phyloP scores from a whole-genome alignment of 306 rosid species.

The Acmispon strigosus region DNA sequence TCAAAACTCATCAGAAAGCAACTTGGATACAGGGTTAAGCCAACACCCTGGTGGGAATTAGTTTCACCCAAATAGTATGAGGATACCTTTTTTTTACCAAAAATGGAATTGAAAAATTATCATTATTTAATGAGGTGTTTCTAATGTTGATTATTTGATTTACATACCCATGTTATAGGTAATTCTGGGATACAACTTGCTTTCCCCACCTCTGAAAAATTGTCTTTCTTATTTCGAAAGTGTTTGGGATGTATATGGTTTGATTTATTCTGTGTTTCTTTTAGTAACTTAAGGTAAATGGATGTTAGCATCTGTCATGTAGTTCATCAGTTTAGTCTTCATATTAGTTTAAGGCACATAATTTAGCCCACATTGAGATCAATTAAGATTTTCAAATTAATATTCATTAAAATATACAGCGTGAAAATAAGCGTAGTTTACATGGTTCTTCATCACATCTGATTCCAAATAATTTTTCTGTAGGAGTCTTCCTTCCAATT shows the following conservation, averaged over 20 bases:
- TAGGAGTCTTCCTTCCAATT: conserved; percentile 69
- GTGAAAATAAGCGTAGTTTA: neutral
- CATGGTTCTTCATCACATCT: conserved; percentile 10
- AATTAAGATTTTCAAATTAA: neutral
- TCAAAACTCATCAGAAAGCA: neutral
- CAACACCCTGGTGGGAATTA: too few relatives aligned
- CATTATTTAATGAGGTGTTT: neutral
- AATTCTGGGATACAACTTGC: neutral
- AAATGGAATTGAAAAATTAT: too few relatives aligned
- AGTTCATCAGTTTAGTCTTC: neutral
- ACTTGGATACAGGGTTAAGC: neutral
- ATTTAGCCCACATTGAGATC: neutral
- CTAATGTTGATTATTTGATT: neutral
- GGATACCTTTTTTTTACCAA: too few relatives aligned
- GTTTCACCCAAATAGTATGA: too few relatives aligned
- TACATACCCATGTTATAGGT: neutral
- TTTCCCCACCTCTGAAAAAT: neutral
- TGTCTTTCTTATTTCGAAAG: neutral
- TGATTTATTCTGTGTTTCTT: neutral
- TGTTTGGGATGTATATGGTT: neutral
- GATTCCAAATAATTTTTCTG: conserved; percentile 15
- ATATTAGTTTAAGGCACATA: neutral
- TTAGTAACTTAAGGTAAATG: neutral
- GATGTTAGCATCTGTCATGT: neutral
- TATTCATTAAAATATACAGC: neutral